Evolutionary conservation across 805 yeast species (phyloP).

Genomic region (Tetrapisispora fleetii): DNA sequence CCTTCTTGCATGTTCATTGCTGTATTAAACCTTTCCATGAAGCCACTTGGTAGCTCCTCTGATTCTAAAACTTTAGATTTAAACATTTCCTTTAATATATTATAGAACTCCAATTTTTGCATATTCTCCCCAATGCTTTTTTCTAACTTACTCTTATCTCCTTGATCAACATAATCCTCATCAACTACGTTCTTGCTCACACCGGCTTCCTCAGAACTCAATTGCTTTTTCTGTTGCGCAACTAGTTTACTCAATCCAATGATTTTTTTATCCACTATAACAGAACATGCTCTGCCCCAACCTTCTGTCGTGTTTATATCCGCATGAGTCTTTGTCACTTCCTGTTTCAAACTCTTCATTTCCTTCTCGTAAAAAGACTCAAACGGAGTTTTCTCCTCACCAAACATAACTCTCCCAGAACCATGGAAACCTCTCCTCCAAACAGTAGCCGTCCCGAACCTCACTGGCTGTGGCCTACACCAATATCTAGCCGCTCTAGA

Average conservation of each 20-base stretch:
- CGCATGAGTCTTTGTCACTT: background rate
- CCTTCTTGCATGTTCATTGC: background rate
- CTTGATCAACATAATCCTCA: background rate
- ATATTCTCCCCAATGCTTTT: background rate
- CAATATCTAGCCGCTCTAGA: background rate
- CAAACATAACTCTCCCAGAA: background rate
- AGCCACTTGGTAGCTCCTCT: background rate
- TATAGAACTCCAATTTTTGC: background rate
- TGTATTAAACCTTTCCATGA: background rate
- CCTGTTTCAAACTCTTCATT: background rate
- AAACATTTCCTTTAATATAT: background rate
- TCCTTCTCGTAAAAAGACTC: background rate
- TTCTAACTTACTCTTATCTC: background rate
- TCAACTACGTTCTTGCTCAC: slow-evolving; percentile 3
- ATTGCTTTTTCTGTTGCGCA: slow-evolving; percentile 8
- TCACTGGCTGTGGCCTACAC: background rate
- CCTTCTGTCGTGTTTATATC: background rate
- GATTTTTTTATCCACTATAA: slow-evolving; percentile 13
- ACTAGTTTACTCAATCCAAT: slow-evolving; percentile 19
- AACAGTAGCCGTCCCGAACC: background rate
- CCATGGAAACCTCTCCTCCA: background rate
- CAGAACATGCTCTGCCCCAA: background rate
- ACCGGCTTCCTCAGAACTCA: background rate
- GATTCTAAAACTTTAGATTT: no score
- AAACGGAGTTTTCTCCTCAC: background rate